Evolutionary conservation across 2,329 filamentous ascomycete species (phyloP).

Genomic region (Clathrospora elynae): DNA sequence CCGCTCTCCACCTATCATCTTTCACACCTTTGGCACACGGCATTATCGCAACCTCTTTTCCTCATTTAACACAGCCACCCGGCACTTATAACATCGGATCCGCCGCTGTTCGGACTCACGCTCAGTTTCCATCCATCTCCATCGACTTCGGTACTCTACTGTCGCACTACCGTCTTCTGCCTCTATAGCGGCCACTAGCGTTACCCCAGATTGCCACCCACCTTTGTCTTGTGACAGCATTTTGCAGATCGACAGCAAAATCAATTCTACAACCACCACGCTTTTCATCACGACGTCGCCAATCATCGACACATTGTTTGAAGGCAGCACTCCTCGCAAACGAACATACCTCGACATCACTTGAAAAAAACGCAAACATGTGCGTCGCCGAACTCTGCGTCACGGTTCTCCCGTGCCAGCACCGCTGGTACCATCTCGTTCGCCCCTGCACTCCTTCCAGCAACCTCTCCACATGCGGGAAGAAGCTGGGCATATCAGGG

Average conservation of each 20-base stretch:
- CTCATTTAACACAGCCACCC: constrained; percentile 26
- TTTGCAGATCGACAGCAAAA: constrained; percentile 5
- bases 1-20: constrained; percentile 32
- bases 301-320: constrained; percentile 22
- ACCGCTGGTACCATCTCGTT: constrained; percentile 57
- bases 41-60: constrained; percentile 13
- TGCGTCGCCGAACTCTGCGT: constrained; percentile 58
- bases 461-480: constrained; percentile 55
- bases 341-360: constrained; percentile 35
- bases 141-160: constrained; percentile 11
- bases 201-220: constrained; percentile 31
- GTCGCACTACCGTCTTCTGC: constrained; percentile 14
- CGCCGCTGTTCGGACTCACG: constrained; percentile 14
- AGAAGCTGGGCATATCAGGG: constrained; percentile 53
- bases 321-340: constrained; percentile 28
- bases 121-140: constrained; percentile 12
- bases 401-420: constrained; percentile 53
- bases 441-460: constrained; percentile 51
- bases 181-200: constrained; percentile 29
- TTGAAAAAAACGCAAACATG: constrained; percentile 46
- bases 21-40: constrained; percentile 34
- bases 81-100: constrained; percentile 29
- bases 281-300: constrained; percentile 32
- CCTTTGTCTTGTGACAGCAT: constrained; percentile 26
- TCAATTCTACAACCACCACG: constrained; percentile 18